phyloP scores from a whole-genome alignment of 1,284 basidiomycete genomes.

The Ganoderma sinense region DNA sequence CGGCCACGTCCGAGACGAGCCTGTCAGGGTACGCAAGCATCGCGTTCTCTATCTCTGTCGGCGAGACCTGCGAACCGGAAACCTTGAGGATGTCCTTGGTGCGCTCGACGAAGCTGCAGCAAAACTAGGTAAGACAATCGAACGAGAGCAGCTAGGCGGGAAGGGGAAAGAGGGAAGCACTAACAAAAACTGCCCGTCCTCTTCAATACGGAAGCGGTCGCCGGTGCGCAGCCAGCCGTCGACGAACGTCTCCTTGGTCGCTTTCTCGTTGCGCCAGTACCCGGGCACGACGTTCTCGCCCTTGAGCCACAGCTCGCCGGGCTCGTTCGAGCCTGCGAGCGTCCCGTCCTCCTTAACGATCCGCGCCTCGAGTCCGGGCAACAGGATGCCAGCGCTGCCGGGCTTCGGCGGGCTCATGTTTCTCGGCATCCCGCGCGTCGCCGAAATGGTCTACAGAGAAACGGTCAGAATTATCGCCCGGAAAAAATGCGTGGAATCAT shows the following conservation, averaged over 20 bases:
- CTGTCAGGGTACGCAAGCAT: conserved; percentile 64
- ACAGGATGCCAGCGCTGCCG: conserved; percentile 63
- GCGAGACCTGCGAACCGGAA: conserved; percentile 78
- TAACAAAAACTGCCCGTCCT: conserved; percentile 69
- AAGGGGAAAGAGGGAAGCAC: conserved; percentile 33
- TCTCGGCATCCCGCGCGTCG: conserved; percentile 52
- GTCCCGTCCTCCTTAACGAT: conserved; percentile 67
- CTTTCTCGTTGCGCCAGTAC: conserved; percentile 74
- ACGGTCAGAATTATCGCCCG: not conserved
- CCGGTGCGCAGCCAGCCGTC: conserved; percentile 78
- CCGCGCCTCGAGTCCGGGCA: conserved; percentile 69
- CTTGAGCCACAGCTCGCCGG: conserved; percentile 70
- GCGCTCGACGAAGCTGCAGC: conserved; percentile 63
- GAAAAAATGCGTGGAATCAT: not conserved
- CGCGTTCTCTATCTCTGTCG: conserved; percentile 73
- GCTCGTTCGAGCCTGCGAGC: conserved; percentile 61
- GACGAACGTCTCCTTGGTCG: conserved; percentile 70
- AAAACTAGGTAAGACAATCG: not conserved
- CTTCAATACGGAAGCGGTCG: conserved; percentile 68
- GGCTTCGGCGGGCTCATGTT: conserved; percentile 52
- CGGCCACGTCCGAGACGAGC: conserved; percentile 66
- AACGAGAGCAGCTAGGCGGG: not conserved
- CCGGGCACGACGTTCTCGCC: conserved; percentile 64
- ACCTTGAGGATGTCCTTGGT: conserved; percentile 78
- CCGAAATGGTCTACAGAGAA: conserved; percentile 61